Evolutionary conservation across 2,329 filamentous ascomycete species (phyloP), one percentile per base, ranked within the genome.

Genomic region (Talaromyces funiculosus): DNA sequence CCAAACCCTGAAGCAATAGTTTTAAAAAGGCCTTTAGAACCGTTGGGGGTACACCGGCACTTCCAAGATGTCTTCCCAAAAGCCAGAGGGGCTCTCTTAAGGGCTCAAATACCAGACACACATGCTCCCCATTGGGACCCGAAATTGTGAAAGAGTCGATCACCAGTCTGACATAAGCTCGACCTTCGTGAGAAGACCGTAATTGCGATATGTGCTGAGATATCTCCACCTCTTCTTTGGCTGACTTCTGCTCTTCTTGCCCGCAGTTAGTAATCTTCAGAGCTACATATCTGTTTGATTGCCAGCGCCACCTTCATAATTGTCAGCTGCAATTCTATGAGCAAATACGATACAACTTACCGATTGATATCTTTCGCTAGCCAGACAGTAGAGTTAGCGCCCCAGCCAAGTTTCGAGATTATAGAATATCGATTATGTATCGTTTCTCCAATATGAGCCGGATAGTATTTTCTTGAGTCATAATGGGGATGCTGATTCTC

Each of bases 61-160:
- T 24, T 18, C 40, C 14, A 22, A 47, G 40, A 47, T 66, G 68
- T 35, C 60, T 62, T 61, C 67, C 64, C 26, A 70, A 66, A 26
- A 70, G 53, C 67, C 72, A 71, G 24, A 76, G 65, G 8, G 73
- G 70, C 59, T 77, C 73, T 31, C 74, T 65, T 53, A 76, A 64
- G 0, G 73, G 70, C 42, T 76, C 69, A 57, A 71, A 74, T 5
- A 75, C 73, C 16, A 77, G 64, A 53, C 73, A 73, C 1, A 72
- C 5, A 65, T 76, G 73, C 2, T 67, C 63, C 40, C 70, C 69
- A 47, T 64, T n/a, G 20, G 63, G 64, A 14, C 64, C 55, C 47
- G 59, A 57, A 35, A 72, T 60, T 14, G 62, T 42, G 57, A 75
- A 75, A 7, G 64, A 67, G 24, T 75, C 71, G 12, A 64, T 47